Base-by-base conservation (phyloP, 2,329 filamentous ascomycete species). In the Scorias spongiosa region DNA sequence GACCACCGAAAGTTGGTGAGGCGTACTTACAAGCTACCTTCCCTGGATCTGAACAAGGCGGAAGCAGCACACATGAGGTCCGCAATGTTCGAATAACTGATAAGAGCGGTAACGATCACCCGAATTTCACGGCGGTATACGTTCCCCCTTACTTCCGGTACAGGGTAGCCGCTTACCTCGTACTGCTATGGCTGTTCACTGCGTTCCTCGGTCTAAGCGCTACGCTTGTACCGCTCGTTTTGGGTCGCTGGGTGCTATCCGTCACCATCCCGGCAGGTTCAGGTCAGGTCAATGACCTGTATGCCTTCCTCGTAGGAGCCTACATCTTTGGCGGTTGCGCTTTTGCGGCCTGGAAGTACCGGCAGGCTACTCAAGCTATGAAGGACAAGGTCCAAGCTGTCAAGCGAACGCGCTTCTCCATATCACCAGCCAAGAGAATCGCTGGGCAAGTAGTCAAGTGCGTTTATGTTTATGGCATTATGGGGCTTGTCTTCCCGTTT, bases 141-240 rank as follows among this genome's bases (percentile, higher is more conserved):
- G 84, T 96, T 14, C 91, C 91, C 7, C 88, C 91, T 0, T 76
- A 76, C 63, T 96, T 98, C 67, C 76, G 81, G 9, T 57, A 78
- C 20, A 78, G 93, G 44, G 79, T 96, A 47, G 82, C 81, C 42
- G 65, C 84, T 2, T 96, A 98, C 63, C 87, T 96, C 51, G 65
- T 91, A 44, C 79, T 82, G 41, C 85, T 98, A 50, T 98, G 91
- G 91, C 60, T 87, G 29, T 96, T 98, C 64, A 89, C 89, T 15
- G 88, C 89, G 5, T 70, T 81, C 10, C 93, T 85, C 0, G 91
- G 91, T 18, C 78, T 96, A 46, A 76, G 81, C 50, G 76, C 84
- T 49, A 95, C 91, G 1, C 81, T 98, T 48, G 66, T 93, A 1
- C 93, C 91, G 0, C 73, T 98, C 3, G 70, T 93, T 6, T 78